A percentile compares a stretch with the other conserved stretches of the same genome.
These are phyloP conservation scores for Phytophthora aleatoria DNA, from an alignment of 352 stramenopile genomes.

Conservation along the genomic window DNA sequence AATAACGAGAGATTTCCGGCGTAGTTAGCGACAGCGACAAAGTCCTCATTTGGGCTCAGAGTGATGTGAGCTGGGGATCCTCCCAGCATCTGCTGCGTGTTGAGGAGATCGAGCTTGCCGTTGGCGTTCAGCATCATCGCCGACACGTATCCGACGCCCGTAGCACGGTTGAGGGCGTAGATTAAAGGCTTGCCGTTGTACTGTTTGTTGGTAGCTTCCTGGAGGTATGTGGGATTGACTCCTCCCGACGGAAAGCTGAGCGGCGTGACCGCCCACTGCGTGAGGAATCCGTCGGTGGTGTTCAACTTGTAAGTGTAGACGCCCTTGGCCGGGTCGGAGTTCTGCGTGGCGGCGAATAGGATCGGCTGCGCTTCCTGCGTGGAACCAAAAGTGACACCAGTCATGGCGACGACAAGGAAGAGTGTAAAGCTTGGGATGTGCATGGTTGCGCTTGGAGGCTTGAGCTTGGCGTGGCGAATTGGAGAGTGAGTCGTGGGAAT, in stretches of 20 bases:
- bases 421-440: background rate
- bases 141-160: slow-evolving; percentile 39
- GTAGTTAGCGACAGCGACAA: slow-evolving; percentile 59
- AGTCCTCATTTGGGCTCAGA: slow-evolving; percentile 49
- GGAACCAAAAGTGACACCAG: background rate
- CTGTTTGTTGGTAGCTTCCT: background rate
- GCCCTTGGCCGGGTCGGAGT: slow-evolving; percentile 56
- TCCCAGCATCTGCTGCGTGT: slow-evolving; percentile 46
- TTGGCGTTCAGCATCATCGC: slow-evolving; percentile 32
- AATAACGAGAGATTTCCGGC: slow-evolving; percentile 57
- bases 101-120: slow-evolving; percentile 41
- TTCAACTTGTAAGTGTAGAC: slow-evolving; percentile 56
- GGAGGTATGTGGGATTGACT: background rate
- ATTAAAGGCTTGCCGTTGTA: background rate
- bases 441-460: background rate
- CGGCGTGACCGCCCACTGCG: slow-evolving; percentile 1
- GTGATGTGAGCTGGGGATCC: slow-evolving; percentile 44
- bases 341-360: slow-evolving; percentile 62
- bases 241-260: background rate
- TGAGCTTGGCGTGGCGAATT: background rate
- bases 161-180: background rate
- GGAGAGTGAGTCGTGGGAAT: background rate
- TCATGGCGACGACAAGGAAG: background rate
- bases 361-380: slow-evolving; percentile 19
- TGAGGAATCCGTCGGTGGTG: slow-evolving; percentile 41